Conservation (phyloP, 164 flowering plant genomes). For the Santalum album region DNA sequence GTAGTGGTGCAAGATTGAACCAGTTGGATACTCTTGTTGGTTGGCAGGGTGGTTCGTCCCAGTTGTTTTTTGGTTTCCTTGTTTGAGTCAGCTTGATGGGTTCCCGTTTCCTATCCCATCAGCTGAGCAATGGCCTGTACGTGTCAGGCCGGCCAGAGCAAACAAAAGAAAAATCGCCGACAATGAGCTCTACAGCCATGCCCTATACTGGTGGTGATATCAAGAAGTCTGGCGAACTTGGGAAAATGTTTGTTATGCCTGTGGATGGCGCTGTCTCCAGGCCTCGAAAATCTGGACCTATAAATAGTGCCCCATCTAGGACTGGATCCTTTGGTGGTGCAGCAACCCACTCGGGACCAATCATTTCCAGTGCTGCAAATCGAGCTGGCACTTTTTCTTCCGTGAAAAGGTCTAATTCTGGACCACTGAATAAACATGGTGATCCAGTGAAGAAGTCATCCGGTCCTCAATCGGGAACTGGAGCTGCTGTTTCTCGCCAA, state of each 20-base stretch:
- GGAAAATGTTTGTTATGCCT: constrained; percentile 95
- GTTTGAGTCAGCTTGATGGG: constrained; percentile 85
- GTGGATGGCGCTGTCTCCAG: constrained; percentile 74
- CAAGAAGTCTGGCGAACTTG: constrained; percentile 92
- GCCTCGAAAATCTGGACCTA: constrained; percentile 88
- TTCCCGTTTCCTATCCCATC: constrained; percentile 89
- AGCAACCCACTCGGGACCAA: constrained; percentile 78
- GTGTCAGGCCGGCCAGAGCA: constrained; percentile 95
- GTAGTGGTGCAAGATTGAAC: too few relatives aligned
- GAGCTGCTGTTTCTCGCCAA: constrained; percentile 55
- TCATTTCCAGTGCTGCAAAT: constrained; percentile 43
- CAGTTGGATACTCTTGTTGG: too few relatives aligned
- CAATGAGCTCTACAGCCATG: constrained; percentile 88
- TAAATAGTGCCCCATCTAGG: constrained; percentile 65
- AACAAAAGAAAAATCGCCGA: constrained; percentile 78
- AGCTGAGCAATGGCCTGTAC: constrained; percentile 86
- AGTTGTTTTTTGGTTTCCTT: too few relatives aligned
- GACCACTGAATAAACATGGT: constrained; percentile 82
- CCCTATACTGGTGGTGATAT: constrained; percentile 99
- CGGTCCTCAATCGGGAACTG: constrained; percentile 90
- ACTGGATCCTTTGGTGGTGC: constrained; percentile 90
- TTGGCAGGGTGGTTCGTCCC: too few relatives aligned
- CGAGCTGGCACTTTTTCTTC: constrained; percentile 50
- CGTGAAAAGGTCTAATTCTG: constrained; percentile 77
- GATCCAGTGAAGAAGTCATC: constrained; percentile 81